Conservation (phyloP, 192 early-diverging fungal genomes). For the Dispira simplex region DNA sequence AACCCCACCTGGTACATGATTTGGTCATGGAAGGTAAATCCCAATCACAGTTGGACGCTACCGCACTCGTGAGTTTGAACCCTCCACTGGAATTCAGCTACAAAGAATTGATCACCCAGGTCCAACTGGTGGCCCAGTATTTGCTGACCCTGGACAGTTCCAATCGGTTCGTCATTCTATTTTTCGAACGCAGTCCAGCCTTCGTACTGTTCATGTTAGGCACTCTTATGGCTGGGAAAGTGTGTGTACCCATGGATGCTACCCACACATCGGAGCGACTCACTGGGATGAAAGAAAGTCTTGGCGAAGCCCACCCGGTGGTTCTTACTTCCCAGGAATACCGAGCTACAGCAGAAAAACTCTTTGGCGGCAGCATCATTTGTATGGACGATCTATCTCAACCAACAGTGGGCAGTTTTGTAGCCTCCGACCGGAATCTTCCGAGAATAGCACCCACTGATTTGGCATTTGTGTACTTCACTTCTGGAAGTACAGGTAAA, state of each 20-base stretch:
- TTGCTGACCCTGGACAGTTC: neutral
- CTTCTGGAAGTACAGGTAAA: conserved; percentile 4
- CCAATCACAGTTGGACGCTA: too few species aligned
- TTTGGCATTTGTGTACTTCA: neutral
- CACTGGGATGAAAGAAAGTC: neutral
- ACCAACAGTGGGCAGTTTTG: too few species aligned
- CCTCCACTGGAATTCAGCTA: too few species aligned
- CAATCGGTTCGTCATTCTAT: neutral
- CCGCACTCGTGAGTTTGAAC: too few species aligned
- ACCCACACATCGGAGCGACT: neutral
- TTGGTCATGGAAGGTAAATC: too few species aligned
- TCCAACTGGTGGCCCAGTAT: neutral
- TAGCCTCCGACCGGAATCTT: neutral
- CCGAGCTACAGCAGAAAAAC: too few species aligned
- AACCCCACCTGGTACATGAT: too few species aligned
- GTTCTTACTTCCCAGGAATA: neutral
- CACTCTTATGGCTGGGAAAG: neutral
- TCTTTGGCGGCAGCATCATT: neutral
- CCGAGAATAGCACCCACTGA: neutral
- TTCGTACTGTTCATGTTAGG: neutral
- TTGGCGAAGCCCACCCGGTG: neutral
- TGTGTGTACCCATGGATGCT: neutral
- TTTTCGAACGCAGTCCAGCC: neutral
- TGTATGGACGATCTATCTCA: too few species aligned
- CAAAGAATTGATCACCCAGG: neutral